phyloP scores from a whole-genome alignment of 176 grass and related monocot species.

The Olyra latifolia region DNA sequence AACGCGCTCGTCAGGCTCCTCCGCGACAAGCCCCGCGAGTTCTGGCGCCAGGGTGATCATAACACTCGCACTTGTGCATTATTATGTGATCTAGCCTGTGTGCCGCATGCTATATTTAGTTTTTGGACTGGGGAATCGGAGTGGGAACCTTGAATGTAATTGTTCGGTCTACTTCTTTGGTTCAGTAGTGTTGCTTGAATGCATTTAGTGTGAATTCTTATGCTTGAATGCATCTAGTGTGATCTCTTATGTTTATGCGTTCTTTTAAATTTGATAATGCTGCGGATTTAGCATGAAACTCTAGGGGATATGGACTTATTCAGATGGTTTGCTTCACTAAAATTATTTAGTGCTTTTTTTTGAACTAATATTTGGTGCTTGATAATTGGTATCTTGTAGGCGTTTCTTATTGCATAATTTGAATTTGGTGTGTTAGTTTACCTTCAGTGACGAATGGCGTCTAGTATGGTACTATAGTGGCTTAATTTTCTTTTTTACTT shows the following conservation, averaged over 20 bases:
- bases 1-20: constrained; percentile 66
- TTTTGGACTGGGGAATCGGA: not conserved
- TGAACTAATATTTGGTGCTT: no score
- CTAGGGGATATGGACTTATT: not conserved
- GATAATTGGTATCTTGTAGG: no score
- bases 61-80: not conserved
- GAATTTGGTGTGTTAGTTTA: no score
- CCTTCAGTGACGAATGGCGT: no score
- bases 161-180: constrained; percentile 10
- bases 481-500: no score
- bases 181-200: constrained; percentile 6
- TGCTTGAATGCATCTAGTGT: constrained; percentile 13
- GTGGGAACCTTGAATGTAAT: not conserved
- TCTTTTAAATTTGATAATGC: not conserved
- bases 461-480: no score
- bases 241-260: not conserved
- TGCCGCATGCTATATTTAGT: not conserved
- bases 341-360: no score
- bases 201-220: constrained; percentile 6
- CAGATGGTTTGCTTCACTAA: not conserved
- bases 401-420: no score
- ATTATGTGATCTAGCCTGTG: not conserved
- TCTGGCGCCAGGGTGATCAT: constrained; percentile 78
- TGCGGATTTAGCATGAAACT: constrained; percentile 6
- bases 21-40: constrained; percentile 60